A percentile compares a stretch with the other conserved stretches of the same genome.
phyloP scores from a whole-genome alignment of 2,329 filamentous ascomycete species.

The Verticillium nubilum region DNA sequence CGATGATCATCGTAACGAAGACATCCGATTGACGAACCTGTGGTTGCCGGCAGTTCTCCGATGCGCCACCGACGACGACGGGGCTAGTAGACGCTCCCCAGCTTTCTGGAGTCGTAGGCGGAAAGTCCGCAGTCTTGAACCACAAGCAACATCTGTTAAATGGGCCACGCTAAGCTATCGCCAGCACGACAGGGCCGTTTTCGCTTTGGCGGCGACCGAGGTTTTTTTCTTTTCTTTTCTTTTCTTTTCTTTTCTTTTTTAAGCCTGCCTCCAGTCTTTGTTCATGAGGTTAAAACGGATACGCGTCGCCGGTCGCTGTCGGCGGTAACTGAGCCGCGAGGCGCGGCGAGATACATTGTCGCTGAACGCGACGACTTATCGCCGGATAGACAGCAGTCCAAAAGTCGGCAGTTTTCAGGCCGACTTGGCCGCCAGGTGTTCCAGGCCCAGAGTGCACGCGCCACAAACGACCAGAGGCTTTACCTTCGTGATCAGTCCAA shows the following conservation, averaged over 20 bases:
- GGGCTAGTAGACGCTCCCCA: background rate
- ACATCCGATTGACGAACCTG: background rate
- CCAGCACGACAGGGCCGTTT: background rate
- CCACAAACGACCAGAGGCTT: background rate
- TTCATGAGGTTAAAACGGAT: background rate
- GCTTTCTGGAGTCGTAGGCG: background rate
- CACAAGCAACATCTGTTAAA: background rate
- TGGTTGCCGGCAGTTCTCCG: background rate
- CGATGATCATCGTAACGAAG: background rate
- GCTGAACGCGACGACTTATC: background rate
- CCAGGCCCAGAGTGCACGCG: background rate
- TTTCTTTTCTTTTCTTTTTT: no score
- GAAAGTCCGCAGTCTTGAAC: background rate
- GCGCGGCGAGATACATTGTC: background rate
- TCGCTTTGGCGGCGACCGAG: background rate
- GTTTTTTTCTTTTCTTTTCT: background rate
- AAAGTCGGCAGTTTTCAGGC: background rate
- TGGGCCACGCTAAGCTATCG: background rate
- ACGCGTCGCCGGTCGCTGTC: background rate
- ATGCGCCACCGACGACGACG: background rate
- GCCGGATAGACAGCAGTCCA: no score
- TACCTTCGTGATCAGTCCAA: background rate
- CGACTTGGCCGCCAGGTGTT: background rate
- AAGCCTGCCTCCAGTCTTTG: background rate
- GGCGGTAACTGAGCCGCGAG: background rate